phyloP scores from a whole-genome alignment of 2,329 filamentous ascomycete genomes.

The Beauveria brongniartii region DNA sequence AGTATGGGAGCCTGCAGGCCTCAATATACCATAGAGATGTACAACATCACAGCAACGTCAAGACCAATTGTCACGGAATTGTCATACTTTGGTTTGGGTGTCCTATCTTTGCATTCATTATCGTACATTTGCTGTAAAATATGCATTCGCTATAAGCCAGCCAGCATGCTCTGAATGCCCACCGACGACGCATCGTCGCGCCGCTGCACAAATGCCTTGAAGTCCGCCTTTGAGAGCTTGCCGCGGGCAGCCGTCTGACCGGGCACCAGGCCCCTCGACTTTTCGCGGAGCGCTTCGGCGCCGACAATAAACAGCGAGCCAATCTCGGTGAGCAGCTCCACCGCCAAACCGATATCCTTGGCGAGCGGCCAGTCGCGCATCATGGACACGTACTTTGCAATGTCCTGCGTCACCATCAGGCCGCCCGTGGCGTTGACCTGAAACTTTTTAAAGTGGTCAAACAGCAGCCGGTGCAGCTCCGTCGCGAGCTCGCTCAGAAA shows the following conservation, averaged over 20 bases:
- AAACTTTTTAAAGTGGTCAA: slow-evolving; percentile 93
- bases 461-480: slow-evolving; percentile 66
- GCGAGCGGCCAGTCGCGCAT: slow-evolving; percentile 73
- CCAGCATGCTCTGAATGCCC: slow-evolving; percentile 76
- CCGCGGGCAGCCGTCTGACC: slow-evolving; percentile 36
- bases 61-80: neutral
- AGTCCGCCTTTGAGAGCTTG: slow-evolving; percentile 57
- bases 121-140: neutral
- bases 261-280: slow-evolving; percentile 50
- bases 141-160: slow-evolving; percentile 39
- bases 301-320: slow-evolving; percentile 94
- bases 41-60: neutral
- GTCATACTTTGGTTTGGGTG: neutral
- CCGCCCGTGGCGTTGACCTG: slow-evolving; percentile 87
- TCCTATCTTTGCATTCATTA: slow-evolving; percentile 16
- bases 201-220: slow-evolving; percentile 76
- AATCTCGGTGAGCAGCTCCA: slow-evolving; percentile 87
- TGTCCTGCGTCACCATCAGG: slow-evolving; percentile 92
- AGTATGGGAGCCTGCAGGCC: neutral
- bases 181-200: slow-evolving; percentile 75
- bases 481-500: slow-evolving; percentile 80
- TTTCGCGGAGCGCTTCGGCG: slow-evolving; percentile 65
- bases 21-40: neutral
- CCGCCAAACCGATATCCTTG: slow-evolving; percentile 57
- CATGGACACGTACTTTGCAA: slow-evolving; percentile 84